phyloP scores from a whole-genome alignment of 192 early-diverging fungal genomes.

The Backusella parvicylindrica region DNA sequence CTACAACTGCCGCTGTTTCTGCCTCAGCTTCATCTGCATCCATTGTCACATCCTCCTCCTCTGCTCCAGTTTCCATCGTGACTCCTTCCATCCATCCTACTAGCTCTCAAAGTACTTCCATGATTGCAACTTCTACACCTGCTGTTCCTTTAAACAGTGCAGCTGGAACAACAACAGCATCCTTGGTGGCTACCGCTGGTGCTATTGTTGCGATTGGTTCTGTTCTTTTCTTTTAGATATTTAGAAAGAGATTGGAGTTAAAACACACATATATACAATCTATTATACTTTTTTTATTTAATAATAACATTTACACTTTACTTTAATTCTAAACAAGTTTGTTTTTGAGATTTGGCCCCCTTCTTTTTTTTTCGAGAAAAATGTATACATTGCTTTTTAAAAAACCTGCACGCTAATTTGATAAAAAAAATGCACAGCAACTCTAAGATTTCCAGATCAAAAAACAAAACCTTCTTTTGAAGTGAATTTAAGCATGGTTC shows the following conservation, averaged over 20 bases:
- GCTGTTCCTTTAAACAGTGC: not conserved
- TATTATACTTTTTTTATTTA: not conserved
- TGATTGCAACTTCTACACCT: not conserved
- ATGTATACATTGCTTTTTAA: not conserved
- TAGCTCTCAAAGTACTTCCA: not conserved
- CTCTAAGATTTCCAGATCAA: not conserved
- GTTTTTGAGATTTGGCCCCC: not conserved
- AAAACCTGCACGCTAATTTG: not conserved
- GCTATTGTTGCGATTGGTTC: not conserved
- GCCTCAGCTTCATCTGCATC: not conserved
- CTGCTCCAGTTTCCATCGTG: not conserved
- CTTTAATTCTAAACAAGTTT: not conserved
- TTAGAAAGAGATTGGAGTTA: not conserved
- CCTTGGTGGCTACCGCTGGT: not conserved
- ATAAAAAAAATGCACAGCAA: not conserved
- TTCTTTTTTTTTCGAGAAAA: no score
- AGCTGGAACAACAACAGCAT: not conserved
- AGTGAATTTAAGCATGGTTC: not conserved
- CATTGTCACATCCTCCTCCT: not conserved
- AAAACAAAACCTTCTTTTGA: not conserved
- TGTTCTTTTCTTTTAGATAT: constrained; percentile 1
- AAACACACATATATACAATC: not conserved
- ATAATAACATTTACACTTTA: not conserved
- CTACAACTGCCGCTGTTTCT: not conserved
- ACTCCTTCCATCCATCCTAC: not conserved